Base-by-base conservation (phyloP, 345 rosid genomes). In the Rhizophora apiculata region DNA sequence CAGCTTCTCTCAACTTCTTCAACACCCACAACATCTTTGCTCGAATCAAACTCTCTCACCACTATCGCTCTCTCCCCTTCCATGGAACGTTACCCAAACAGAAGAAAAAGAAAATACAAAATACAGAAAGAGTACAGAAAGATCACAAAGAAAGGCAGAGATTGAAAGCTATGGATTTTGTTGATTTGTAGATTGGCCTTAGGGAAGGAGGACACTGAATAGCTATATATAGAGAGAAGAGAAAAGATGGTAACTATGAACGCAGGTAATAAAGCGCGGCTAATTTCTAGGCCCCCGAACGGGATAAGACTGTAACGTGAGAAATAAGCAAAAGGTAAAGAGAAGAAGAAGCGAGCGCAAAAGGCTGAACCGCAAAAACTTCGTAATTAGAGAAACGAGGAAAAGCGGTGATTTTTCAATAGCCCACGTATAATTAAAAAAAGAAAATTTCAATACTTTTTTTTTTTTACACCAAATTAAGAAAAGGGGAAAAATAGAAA, bases 1-100 rank as follows among this genome's bases (percentile, higher is more conserved):
- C 98, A 92, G 67, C 85, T 85, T 78, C 86, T 86, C 77, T 96
- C 99, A 43, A 92, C 90, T 20, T 85, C 82, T 79, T 85, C 96
- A 2, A 86, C 99, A 10, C 81, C 80, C 0, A 10, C 67, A 43
- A 85, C 43, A 74, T 96, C 99, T 65, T 60, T 85, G 19, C 46
- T 73, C 8, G 84, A 82, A 82, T 88, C 92, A 72, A 84, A 92
- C 67, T 85, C 95, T 70, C 99, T 87, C 7, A 96, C 88, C 72
- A 77, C 76, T 37, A 88, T 75, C 58, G 63, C 73, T 56, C 37
- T n/a, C 55, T 62, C 73, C 30, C 75, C 85, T 61, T 48, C 72
- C 61, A 53, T 67, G 22, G 5, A 18, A 39, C 62, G 15, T 22
- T 3, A 22, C 22, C 29, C 59, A 22, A 26, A 55, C 15, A 55